Evolutionary conservation across 2,329 filamentous ascomycete genomes (phyloP).

Genomic region (Arthrobotrys conoides): DNA sequence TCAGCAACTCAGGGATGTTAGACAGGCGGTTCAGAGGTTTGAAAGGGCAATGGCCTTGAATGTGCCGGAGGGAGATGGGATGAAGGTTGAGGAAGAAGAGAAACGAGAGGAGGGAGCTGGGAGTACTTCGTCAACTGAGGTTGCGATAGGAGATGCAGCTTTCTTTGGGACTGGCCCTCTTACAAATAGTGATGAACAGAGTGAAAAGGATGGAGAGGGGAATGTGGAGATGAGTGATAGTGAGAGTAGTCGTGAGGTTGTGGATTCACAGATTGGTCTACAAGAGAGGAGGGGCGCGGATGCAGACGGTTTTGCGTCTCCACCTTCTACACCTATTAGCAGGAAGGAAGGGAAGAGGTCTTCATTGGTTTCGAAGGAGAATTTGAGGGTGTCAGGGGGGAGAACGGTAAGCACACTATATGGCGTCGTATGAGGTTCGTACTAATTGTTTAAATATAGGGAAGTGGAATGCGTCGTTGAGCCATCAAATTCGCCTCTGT

Average conservation of each 20-base stretch:
- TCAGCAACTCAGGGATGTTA: neutral
- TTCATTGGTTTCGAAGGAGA: constrained; percentile 31
- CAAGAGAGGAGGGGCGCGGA: constrained; percentile 1
- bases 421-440: neutral
- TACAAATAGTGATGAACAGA: neutral
- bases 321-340: neutral
- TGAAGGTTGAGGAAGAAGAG: neutral
- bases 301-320: neutral
- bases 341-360: constrained; percentile 18
- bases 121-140: neutral
- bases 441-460: constrained; percentile 8
- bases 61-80: neutral
- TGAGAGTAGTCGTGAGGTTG: neutral
- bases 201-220: neutral
- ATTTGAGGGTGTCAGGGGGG: constrained; percentile 13
- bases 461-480: constrained; percentile 28
- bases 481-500: neutral
- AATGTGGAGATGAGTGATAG: neutral
- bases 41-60: neutral
- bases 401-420: constrained; percentile 2
- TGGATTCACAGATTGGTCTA: neutral
- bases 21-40: neutral
- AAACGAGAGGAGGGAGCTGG: neutral
- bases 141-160: neutral
- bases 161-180: neutral